These are phyloP conservation scores for Marchantia polymorpha DNA, from an alignment of 225 moss, liverwort and hornwort genomes.

Conservation along the genomic window DNA sequence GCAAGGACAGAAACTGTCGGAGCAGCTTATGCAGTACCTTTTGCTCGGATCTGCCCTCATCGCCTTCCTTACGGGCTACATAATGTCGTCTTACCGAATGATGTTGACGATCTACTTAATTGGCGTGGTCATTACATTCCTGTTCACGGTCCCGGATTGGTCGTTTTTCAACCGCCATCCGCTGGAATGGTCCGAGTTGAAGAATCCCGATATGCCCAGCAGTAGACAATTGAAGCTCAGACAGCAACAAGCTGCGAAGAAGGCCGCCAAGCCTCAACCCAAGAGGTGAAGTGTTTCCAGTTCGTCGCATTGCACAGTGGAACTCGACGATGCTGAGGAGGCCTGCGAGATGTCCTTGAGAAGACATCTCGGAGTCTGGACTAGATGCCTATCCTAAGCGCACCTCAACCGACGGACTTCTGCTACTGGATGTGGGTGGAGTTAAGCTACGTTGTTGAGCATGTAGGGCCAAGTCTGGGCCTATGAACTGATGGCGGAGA, in stretches of 20 bases:
- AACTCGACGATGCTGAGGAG: background rate
- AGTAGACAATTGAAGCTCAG: constrained; percentile 45
- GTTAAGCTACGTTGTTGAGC: background rate
- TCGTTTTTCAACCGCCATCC: constrained; percentile 65
- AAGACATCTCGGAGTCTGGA: constrained; percentile 10
- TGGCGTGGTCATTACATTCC: constrained; percentile 63
- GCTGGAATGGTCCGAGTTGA: constrained; percentile 69
- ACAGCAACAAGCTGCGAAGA: constrained; percentile 52
- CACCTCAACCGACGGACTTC: background rate
- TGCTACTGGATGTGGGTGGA: background rate
- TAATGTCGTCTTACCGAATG: constrained; percentile 60
- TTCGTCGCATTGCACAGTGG: background rate
- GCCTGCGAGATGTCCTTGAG: background rate
- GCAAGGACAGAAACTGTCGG: constrained; percentile 86
- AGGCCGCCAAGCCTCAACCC: constrained; percentile 45
- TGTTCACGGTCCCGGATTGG: constrained; percentile 78
- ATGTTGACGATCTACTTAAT: constrained; percentile 71
- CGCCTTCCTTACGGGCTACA: constrained; percentile 60
- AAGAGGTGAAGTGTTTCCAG: constrained; percentile 42
- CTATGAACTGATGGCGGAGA: background rate
- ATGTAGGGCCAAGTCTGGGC: background rate
- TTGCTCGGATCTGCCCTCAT: constrained; percentile 59
- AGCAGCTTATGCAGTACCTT: constrained; percentile 88
- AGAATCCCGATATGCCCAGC: constrained; percentile 52
- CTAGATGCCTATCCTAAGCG: background rate